phyloP scores from a whole-genome alignment of 192 early-diverging fungal species.

The Polychytrium aggregatum region DNA sequence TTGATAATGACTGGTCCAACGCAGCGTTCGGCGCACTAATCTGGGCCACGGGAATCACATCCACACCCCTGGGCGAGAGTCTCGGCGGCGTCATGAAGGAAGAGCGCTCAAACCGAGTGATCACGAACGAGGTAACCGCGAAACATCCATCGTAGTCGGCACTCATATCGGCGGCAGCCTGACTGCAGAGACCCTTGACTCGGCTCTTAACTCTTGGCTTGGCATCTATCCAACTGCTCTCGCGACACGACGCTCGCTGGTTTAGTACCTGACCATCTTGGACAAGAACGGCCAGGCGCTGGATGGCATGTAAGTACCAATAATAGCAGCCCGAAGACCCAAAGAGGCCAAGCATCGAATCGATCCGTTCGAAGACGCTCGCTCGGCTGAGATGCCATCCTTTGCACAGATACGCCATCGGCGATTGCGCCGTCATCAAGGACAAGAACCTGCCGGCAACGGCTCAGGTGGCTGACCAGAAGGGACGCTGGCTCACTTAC shows the following conservation, averaged over 20 bases:
- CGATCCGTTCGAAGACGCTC: no score
- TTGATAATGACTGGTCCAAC: no score
- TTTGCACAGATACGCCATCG: constrained; percentile 70
- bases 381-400: no score
- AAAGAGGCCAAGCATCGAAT: no score
- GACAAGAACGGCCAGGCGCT: constrained; percentile 38
- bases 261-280: no score
- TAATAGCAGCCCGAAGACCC: no score
- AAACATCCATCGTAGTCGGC: no score
- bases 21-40: constrained; percentile 54
- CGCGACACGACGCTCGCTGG: no score
- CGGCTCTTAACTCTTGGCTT: no score
- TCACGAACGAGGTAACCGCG: constrained; percentile 1
- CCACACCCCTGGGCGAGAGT: constrained; percentile 10
- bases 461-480: constrained; percentile 77
- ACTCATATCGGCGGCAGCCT: no score
- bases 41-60: constrained; percentile 58
- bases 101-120: neutral
- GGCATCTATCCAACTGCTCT: no score
- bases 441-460: constrained; percentile 66
- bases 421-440: constrained; percentile 81
- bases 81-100: neutral
- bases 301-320: constrained; percentile 30
- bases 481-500: constrained; percentile 54
- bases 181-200: no score